Evolutionary conservation across 2,329 filamentous ascomycete genomes (phyloP).

Genomic region (Penicillium vulpinum): DNA sequence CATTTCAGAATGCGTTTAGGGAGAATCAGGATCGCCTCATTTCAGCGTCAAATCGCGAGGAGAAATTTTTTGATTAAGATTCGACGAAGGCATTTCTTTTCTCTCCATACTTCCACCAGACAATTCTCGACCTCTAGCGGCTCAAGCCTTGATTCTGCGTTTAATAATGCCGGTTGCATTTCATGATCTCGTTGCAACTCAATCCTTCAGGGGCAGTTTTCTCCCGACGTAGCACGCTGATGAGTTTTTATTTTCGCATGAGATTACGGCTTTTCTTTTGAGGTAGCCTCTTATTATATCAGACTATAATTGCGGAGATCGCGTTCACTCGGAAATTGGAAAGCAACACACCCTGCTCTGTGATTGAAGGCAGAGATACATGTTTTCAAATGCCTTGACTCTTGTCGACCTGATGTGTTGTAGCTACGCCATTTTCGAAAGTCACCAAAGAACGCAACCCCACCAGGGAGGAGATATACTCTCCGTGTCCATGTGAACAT

Average conservation of each 20-base stretch:
- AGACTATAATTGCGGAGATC: not conserved
- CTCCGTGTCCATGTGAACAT: not conserved
- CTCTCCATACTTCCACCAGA: not conserved
- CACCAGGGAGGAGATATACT: not conserved
- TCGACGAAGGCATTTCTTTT: not conserved
- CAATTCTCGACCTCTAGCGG: not conserved
- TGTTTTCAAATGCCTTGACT: not conserved
- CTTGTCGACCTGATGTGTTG: not conserved
- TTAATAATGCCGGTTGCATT: not conserved
- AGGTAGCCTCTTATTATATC: not conserved
- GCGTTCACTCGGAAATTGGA: not conserved
- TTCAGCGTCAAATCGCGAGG: not conserved
- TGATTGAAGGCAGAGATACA: not conserved
- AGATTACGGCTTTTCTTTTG: not conserved
- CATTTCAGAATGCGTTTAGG: not conserved
- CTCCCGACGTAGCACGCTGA: not conserved
- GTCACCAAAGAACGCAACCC: constrained; percentile 1
- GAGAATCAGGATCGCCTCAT: not conserved
- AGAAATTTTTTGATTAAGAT: not conserved
- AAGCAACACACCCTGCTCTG: not conserved
- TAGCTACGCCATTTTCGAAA: not conserved
- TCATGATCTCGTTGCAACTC: not conserved
- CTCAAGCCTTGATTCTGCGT: not conserved
- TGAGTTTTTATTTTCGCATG: not conserved
- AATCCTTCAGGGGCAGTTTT: not conserved